phyloP scores from a whole-genome alignment of 2,329 filamentous ascomycete species.

The Hypoxylon sp. region DNA sequence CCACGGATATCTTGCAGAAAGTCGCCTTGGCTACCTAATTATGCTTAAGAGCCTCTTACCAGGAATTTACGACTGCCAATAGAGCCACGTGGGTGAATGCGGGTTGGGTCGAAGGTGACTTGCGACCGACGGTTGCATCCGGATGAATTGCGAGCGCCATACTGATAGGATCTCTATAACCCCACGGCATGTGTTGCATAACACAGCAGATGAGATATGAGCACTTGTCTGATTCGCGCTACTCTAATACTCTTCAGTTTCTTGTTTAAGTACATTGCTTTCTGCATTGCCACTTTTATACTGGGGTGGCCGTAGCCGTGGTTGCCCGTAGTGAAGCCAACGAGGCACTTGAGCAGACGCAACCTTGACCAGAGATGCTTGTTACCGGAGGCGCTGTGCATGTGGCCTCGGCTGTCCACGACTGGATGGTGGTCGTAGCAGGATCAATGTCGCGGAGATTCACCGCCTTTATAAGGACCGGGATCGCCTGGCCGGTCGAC shows the following conservation, averaged over 20 bases:
- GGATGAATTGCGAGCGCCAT: slow-evolving; percentile 25
- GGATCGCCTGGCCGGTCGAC: slow-evolving; percentile 77
- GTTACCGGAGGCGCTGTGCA: slow-evolving; percentile 63
- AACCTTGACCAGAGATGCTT: slow-evolving; percentile 59
- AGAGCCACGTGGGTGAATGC: slow-evolving; percentile 14
- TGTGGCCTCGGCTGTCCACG: slow-evolving; percentile 60
- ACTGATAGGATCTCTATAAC: slow-evolving; percentile 15
- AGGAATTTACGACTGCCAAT: slow-evolving; percentile 1
- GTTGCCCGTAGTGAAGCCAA: slow-evolving; percentile 32
- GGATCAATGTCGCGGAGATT: slow-evolving; percentile 52
- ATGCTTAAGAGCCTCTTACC: slow-evolving; percentile 25
- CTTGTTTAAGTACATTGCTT: background rate
- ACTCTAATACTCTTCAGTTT: slow-evolving; percentile 8
- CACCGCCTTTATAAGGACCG: slow-evolving; percentile 74
- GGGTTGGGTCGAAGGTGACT: slow-evolving; percentile 13
- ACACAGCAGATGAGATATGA: background rate
- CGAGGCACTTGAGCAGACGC: slow-evolving; percentile 56
- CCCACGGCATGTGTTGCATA: background rate
- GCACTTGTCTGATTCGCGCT: slow-evolving; percentile 16
- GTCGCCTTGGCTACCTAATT: slow-evolving; percentile 33
- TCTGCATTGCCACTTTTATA: background rate
- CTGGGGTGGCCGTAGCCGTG: slow-evolving; percentile 32
- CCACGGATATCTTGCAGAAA: slow-evolving; percentile 17
- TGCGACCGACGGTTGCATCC: slow-evolving; percentile 33
- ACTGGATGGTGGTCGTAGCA: slow-evolving; percentile 53